phyloP scores from a whole-genome alignment of 352 stramenopile species.

The Phytophthora agathidicida region DNA sequence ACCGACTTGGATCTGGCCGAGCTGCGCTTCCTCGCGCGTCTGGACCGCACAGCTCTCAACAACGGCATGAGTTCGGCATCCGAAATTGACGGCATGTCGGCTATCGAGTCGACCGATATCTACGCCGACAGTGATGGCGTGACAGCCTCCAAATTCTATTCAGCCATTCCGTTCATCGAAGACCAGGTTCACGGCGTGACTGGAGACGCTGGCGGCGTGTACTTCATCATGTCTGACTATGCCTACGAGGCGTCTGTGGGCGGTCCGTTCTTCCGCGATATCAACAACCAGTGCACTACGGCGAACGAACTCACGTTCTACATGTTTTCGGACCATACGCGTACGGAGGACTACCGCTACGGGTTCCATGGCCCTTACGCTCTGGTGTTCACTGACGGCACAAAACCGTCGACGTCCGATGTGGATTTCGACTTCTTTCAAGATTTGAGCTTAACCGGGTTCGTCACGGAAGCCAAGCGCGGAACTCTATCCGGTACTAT shows the following conservation, averaged over 20 bases:
- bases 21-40: conserved; percentile 53
- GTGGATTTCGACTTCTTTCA: conserved; percentile 58
- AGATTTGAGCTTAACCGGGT: conserved; percentile 36
- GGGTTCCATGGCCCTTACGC: conserved; percentile 60
- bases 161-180: conserved; percentile 40
- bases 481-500: conserved; percentile 44
- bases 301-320: conserved; percentile 62
- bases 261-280: conserved; percentile 59
- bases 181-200: conserved; percentile 48
- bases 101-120: conserved; percentile 54
- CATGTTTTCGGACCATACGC: conserved; percentile 66
- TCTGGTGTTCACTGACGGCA: conserved; percentile 43
- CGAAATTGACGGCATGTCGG: conserved; percentile 39
- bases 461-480: conserved; percentile 38
- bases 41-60: conserved; percentile 40
- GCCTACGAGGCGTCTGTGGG: conserved; percentile 53
- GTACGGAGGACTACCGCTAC: conserved; percentile 57
- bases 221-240: conserved; percentile 54
- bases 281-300: conserved; percentile 57
- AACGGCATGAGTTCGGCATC: conserved; percentile 36
- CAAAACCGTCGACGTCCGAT: conserved; percentile 20
- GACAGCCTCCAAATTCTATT: conserved; percentile 53
- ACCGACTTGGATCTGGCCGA: conserved; percentile 38
- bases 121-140: conserved; percentile 32
- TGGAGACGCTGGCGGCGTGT: conserved; percentile 42